Base-by-base conservation (phyloP, 805 yeast genomes). In the Cyberlindnera nakhonratchasimensis region DNA sequence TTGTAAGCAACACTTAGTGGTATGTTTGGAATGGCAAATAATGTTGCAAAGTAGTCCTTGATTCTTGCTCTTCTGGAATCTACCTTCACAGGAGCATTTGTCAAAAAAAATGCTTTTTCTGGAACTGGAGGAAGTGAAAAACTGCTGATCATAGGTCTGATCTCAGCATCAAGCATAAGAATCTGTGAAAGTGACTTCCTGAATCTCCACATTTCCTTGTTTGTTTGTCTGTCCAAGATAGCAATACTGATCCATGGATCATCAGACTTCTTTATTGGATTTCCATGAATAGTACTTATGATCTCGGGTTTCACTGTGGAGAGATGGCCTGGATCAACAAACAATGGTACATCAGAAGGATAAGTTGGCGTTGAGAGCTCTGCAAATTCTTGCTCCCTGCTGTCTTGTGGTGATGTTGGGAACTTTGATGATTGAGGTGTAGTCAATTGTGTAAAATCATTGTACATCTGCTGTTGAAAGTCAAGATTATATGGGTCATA, bases 121-220 rank as follows among this genome's bases (percentile, higher is more conserved):
- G 95, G 95, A 17, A 86, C 58, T 7, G 71, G 65, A 0, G 89
- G 84, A 22, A 83, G 62, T 5, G 67, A 54, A 33, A 60, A 63
- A 2, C 66, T 44, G 19, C 79, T 77, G 37, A 78, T 73, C 43
- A 69, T 69, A 43, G 71, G 57, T 48, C 88, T 69, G 10, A 87
- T 65, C 29, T 72, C 76, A 18, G 65, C 61, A 61, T 88, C 95
- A 47, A 90, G 70, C 9, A 71, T 68, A 6, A 67, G 48, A n/a
- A 91, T 64, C 52, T 81, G 82, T 2, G 75, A 65, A 45, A 79
- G 74, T 2, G 79, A 62, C 55, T 88, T 88, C 31, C 79, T 68
- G 40, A 87, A 78, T 51, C 80, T 72, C 83, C 95, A 90, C 69
- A 86, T 74, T 52, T 81, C 87, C 46, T 79, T 79, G 29, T 70